These are phyloP conservation scores for Casuarina equisetifolia DNA, from an alignment of 306 rosid species.

Conservation along the genomic window DNA sequence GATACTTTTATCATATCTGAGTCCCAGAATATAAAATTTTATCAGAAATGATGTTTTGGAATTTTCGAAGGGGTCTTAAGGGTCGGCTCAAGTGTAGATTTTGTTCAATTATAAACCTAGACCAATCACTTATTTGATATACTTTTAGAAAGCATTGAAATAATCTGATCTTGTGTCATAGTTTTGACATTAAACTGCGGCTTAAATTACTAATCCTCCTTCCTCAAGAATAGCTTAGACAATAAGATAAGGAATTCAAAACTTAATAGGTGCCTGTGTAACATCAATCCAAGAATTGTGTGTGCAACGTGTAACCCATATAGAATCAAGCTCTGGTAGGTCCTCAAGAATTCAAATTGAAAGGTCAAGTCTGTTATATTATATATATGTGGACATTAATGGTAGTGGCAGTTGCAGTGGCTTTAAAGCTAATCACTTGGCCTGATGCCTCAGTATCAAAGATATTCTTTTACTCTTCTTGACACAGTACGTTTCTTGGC, in stretches of 20 bases:
- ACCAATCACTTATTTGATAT: not conserved
- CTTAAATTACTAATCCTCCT: not conserved
- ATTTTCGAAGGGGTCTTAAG: too few species aligned
- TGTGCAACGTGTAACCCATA: not conserved
- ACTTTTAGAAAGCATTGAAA: not conserved
- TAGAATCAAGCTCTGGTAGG: constrained; percentile 8
- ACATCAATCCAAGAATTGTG: not conserved
- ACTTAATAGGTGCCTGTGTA: not conserved
- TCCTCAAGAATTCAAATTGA: not conserved
- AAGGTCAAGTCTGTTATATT: not conserved
- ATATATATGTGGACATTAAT: not conserved
- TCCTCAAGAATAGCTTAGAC: not conserved
- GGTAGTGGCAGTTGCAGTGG: not conserved
- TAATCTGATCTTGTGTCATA: not conserved
- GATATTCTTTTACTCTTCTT: not conserved
- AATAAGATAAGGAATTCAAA: not conserved
- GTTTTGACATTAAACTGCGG: not conserved
- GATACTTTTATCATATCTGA: too few species aligned
- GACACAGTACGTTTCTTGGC: constrained; percentile 4
- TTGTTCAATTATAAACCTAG: not conserved
- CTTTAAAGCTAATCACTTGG: not conserved
- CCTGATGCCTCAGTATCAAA: not conserved
- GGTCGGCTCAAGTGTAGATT: not conserved
- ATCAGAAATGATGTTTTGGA: too few species aligned
- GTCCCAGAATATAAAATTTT: too few species aligned